A percentile compares a stretch with the other conserved stretches of the same genome.
Conservation (phyloP, 352 stramenopile genomes). For the Pythium aquatile region DNA sequence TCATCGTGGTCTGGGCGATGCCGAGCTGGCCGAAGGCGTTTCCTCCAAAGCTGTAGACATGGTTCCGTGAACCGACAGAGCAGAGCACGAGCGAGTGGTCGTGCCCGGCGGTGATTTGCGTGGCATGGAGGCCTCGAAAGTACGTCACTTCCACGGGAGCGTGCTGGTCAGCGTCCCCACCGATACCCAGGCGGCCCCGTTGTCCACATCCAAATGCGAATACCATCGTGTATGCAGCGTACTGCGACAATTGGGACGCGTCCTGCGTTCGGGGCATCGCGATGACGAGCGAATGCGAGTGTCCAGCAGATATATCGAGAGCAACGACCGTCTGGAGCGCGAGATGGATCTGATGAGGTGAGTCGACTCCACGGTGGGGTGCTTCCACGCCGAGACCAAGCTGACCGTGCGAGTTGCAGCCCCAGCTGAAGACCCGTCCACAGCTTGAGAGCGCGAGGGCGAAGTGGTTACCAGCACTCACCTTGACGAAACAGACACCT, state of each 20-base stretch:
- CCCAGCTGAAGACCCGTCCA: slow-evolving; percentile 59
- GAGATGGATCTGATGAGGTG: slow-evolving; percentile 31
- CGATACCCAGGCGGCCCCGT: slow-evolving; percentile 58
- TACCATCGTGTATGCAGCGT: slow-evolving; percentile 38
- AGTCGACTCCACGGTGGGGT: background rate
- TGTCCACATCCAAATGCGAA: slow-evolving; percentile 46
- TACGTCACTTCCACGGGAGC: slow-evolving; percentile 48
- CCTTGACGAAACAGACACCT: slow-evolving; percentile 31
- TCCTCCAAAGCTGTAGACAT: slow-evolving; percentile 70
- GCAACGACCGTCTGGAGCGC: slow-evolving; percentile 29
- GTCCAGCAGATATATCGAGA: slow-evolving; percentile 47
- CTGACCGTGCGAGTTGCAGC: slow-evolving; percentile 53
- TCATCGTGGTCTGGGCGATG: slow-evolving; percentile 29
- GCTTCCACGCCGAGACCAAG: slow-evolving; percentile 40
- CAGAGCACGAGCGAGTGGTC: slow-evolving; percentile 75
- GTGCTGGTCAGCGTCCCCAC: slow-evolving; percentile 30
- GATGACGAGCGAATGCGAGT: slow-evolving; percentile 52
- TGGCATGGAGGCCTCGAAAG: slow-evolving; percentile 56
- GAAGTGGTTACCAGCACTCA: slow-evolving; percentile 71
- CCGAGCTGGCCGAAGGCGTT: slow-evolving; percentile 69
- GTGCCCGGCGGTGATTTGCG: slow-evolving; percentile 42
- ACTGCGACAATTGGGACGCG: background rate
- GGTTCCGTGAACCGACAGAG: slow-evolving; percentile 33
- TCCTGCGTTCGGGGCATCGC: slow-evolving; percentile 4
- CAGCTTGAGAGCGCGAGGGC: slow-evolving; percentile 38